Conservation (phyloP, 331 rosid species). For the Quercus phellos region DNA sequence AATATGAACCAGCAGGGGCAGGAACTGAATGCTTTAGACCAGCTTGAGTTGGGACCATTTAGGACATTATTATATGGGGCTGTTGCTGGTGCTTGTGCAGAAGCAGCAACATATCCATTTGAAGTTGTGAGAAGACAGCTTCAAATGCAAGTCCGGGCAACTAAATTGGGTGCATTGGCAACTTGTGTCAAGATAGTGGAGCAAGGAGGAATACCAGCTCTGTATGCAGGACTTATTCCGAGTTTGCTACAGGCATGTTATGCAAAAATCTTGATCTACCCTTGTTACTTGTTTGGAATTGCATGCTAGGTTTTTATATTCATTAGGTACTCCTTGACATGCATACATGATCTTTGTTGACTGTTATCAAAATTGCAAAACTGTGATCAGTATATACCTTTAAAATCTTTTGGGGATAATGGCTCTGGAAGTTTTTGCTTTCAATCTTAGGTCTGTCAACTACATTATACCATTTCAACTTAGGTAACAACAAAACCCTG, state of each 20-base stretch:
- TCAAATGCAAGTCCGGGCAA: conserved; percentile 79
- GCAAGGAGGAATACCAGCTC: conserved; percentile 84
- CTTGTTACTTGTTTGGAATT: not conserved
- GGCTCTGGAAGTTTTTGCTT: not conserved
- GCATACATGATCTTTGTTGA: not conserved
- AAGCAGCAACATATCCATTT: conserved; percentile 90
- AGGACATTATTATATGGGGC: conserved; percentile 88
- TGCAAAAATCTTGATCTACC: conserved; percentile 18
- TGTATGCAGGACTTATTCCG: conserved; percentile 90
- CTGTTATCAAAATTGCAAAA: not conserved
- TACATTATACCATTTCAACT: not conserved
- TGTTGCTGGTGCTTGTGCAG: conserved; percentile 95
- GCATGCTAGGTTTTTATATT: not conserved
- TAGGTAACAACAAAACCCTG: not conserved
- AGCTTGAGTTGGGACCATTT: conserved; percentile 84
- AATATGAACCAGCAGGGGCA: conserved; percentile 57
- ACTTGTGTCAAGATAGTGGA: conserved; percentile 73
- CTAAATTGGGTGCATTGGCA: conserved; percentile 73
- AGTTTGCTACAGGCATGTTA: conserved; percentile 86
- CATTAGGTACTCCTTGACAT: not conserved
- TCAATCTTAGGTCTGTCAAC: not conserved
- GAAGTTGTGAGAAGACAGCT: conserved; percentile 90
- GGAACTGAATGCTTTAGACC: conserved; percentile 78
- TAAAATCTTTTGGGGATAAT: not conserved
- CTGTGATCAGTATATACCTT: not conserved